Base-by-base conservation (phyloP, 768 basidiomycete species). In the Pisolithus microcarpus region DNA sequence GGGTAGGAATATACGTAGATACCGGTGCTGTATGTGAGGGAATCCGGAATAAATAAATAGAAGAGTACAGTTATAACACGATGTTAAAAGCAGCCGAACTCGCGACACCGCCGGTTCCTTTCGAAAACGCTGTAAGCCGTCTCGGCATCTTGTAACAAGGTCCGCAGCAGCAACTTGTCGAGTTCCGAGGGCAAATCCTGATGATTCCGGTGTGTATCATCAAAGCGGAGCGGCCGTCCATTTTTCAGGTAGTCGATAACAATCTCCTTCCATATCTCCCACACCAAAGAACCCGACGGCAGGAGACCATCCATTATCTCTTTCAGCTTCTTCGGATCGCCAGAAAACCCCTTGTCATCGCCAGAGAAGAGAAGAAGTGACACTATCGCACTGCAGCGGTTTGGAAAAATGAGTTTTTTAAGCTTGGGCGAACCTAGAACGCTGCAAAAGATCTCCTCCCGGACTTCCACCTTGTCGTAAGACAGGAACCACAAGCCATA, bases 401-500 rank as follows among this genome's bases (percentile, higher is more conserved):
- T 55, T 26, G 45, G 53, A 30, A 54, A 46, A 21, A 40, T 39
- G 18, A 49, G 54, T 30, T 55, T 54, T 23, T 31, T 36, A 21
- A 54, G 53, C 2, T 43, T 31, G 5, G 50, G 16, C 28, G 54
- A 43, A 54, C n/a, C 10, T 2, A 34, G 31, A 34, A 34, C 31
- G 4, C 10, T 4, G 31, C 11, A 5, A 34, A 11, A 34, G 15
- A 59, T 7, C 46, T 52, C n/a, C 42, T 44, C 9, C 53, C 64
- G 54, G 13, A 51, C 24, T n/a, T 45, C 18, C 1, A 42, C 48
- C 42, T 61, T 61, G 30, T 75, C 69, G 66, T 74, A 52, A 8
- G 57, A 60, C 24, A 60, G 61, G 10, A 67, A 39, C 50, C 52
- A 67, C 0, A 61, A 53, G 31, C 65, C 68, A 43, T 66, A 66